Percentiles rank a stretch among this genome's conserved stretches.
These are phyloP conservation scores for Trichocladium antarcticum DNA, from an alignment of 495 filamentous ascomycete species.

Conservation along the genomic window DNA sequence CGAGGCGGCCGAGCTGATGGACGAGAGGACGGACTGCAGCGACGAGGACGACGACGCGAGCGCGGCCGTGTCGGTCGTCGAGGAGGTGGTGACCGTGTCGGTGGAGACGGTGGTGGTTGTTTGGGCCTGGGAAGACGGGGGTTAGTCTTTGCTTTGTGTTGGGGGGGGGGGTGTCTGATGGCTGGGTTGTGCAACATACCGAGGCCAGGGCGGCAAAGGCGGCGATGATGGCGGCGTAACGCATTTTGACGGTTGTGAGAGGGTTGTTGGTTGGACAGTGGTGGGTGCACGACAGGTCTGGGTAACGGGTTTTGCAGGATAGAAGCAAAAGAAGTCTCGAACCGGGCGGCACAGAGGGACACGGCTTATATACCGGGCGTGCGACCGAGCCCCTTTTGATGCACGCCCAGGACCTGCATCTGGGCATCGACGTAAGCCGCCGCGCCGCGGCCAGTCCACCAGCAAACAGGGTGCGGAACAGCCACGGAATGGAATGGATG, in stretches of 20 bases:
- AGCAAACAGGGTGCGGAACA: not conserved
- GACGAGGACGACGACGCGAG: slow-evolving; percentile 16
- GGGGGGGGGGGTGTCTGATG: not conserved
- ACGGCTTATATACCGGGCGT: not conserved
- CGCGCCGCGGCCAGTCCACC: not conserved
- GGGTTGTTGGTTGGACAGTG: not conserved
- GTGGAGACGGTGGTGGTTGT: not conserved
- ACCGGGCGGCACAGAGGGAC: not conserved
- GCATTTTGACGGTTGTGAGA: slow-evolving; percentile 17
- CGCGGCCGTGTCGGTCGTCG: not conserved
- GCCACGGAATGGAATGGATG: not conserved
- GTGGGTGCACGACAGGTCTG: too few relatives aligned
- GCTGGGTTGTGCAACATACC: slow-evolving; percentile 10
- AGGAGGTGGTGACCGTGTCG: slow-evolving; percentile 2
- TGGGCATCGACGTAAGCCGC: not conserved
- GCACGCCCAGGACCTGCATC: not conserved
- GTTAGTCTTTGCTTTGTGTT: slow-evolving; percentile 3
- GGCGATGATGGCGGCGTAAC: slow-evolving; percentile 17
- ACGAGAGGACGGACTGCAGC: slow-evolving; percentile 12
- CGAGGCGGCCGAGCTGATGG: slow-evolving; percentile 9
- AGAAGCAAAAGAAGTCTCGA: not conserved
- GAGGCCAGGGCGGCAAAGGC: slow-evolving; percentile 19
- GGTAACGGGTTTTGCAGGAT: not conserved
- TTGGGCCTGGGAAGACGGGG: slow-evolving; percentile 16
- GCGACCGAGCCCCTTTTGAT: not conserved